Base-by-base conservation (phyloP, 768 basidiomycete species). In the Suillus subalutaceus region DNA sequence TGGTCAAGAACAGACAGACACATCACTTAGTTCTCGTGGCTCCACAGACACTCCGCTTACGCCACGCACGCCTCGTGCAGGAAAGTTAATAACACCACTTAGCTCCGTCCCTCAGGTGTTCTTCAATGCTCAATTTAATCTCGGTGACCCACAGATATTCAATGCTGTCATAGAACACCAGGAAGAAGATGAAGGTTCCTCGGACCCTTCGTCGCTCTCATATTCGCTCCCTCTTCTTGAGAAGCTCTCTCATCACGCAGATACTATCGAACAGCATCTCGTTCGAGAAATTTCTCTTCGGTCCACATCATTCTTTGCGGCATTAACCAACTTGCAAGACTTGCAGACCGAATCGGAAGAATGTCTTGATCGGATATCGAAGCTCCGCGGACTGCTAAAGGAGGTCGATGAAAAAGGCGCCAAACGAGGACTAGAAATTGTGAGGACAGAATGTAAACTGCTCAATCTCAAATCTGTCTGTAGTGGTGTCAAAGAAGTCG, bases 281-380 rank as follows among this genome's bases (percentile, higher is more conserved):
- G 87, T 96, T 5, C 89, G 89, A 67, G 97, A 99, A 78, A 96
- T 99, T 55, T 91, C 92, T 10, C 81, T 91, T 12, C 91, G 97
- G 16, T 94, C 96, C 0, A 86, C 93, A 1, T 94, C 95, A 1
- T 99, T 99, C 85, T 99, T 99, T 72, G 91, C 96, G 6, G 97
- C 97, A 8, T 86, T 99, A 44, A 87, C 94, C 8, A 99, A 99
- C 76, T 83, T 99, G 9, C 93, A 97, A 72, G 91, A 94, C 68
- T 86, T 99, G 13, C 94, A 96, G 73, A 86, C 91, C 6, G 94
- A 97, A 74, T 96, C 95, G 0, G 86, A 90, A 58, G 85, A 88
- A 58, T 96, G 96, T 72, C 83, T 99, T 7, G 79, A 83, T 53
- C 88, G 92, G 56, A 93, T 98, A 66, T 81, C 85, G 9, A 83